These are phyloP conservation scores for Castanea crenata DNA, from an alignment of 306 rosid species.

Conservation along the genomic window DNA sequence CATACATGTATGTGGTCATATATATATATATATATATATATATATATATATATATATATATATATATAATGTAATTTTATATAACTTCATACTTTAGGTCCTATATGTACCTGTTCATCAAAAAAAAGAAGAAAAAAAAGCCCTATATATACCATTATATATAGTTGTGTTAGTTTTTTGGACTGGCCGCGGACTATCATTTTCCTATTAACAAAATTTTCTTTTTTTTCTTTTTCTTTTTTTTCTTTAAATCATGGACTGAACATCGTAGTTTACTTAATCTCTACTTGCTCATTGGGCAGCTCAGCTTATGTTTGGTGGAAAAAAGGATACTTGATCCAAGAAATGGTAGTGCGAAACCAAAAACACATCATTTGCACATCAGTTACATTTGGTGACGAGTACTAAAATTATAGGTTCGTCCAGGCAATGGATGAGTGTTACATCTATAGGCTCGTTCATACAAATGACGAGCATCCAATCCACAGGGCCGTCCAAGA, in stretches of 20 bases:
- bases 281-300: too few species aligned
- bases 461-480: too few species aligned
- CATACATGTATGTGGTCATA: conserved; percentile 36
- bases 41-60: neutral
- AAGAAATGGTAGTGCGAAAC: too few species aligned
- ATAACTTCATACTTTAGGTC: neutral
- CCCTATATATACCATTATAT: neutral
- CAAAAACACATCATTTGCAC: too few species aligned
- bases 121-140: too few species aligned
- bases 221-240: too few species aligned
- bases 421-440: too few species aligned
- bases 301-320: neutral
- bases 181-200: neutral
- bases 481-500: too few species aligned
- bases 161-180: neutral
- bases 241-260: neutral
- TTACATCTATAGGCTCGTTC: too few species aligned
- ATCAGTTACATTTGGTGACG: too few species aligned
- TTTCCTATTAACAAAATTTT: neutral
- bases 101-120: neutral
- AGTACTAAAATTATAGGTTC: too few species aligned
- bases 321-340: too few species aligned
- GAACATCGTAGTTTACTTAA: neutral
- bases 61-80: neutral
- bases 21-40: neutral